Percentiles rank a stretch among this genome's conserved stretches.
phyloP scores from a whole-genome alignment of 1,284 basidiomycete genomes.

The Moesziomyces parantarcticus region DNA sequence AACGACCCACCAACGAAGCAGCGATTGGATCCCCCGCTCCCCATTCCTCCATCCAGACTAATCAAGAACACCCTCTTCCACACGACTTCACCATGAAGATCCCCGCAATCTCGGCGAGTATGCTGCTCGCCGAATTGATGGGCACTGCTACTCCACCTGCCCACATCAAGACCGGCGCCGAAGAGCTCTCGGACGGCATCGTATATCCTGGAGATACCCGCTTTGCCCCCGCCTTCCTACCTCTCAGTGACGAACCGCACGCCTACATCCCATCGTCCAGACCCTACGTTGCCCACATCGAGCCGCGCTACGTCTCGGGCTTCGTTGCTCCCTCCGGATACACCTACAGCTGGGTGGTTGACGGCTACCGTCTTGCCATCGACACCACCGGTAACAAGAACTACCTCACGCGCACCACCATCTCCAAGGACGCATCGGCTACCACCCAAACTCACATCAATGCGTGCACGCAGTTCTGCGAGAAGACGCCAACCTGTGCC shows the following conservation, averaged over 20 bases:
- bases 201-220: neutral
- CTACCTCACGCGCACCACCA: constrained; percentile 20
- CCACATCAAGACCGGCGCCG: neutral
- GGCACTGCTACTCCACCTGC: neutral
- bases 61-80: no score
- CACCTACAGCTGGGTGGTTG: constrained; percentile 26
- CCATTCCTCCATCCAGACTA: no score
- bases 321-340: constrained; percentile 26
- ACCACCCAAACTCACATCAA: constrained; percentile 26
- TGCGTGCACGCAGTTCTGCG: constrained; percentile 15
- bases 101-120: neutral
- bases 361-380: constrained; percentile 18
- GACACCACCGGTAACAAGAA: constrained; percentile 5
- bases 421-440: constrained; percentile 2
- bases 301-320: constrained; percentile 16
- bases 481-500: constrained; percentile 15
- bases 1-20: no score
- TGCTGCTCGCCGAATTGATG: neutral
- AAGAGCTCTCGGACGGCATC: constrained; percentile 5
- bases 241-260: neutral
- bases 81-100: neutral
- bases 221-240: constrained; percentile 1
- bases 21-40: no score
- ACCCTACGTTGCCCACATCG: neutral
- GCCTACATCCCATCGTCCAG: neutral